phyloP scores from a whole-genome alignment of 2,329 filamentous ascomycete genomes.

The Alternaria triticina region DNA sequence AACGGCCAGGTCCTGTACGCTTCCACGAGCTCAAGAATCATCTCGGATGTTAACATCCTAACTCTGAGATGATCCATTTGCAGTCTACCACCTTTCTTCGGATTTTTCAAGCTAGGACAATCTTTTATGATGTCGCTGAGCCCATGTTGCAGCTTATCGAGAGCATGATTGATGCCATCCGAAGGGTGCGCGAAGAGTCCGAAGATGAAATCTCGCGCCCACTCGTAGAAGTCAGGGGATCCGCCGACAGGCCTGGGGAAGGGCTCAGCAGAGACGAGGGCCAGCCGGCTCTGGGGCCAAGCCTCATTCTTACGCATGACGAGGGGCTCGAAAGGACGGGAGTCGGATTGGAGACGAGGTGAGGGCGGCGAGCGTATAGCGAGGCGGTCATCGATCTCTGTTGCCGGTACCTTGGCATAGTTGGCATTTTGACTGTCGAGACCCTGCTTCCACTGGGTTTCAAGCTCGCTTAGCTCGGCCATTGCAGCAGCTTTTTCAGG shows the following conservation, averaged over 20 bases:
- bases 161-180: constrained; percentile 19
- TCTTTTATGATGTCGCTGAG: constrained; percentile 33
- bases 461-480: constrained; percentile 49
- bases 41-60: constrained; percentile 40
- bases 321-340: constrained; percentile 73
- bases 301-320: constrained; percentile 65
- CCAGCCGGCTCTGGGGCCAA: constrained; percentile 65
- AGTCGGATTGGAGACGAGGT: constrained; percentile 64
- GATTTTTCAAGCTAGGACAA: constrained; percentile 37
- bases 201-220: constrained; percentile 37
- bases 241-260: constrained; percentile 38
- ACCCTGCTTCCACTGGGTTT: constrained; percentile 18
- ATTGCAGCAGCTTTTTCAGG: constrained; percentile 25
- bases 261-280: constrained; percentile 73
- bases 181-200: constrained; percentile 19
- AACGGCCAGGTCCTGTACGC: constrained; percentile 47
- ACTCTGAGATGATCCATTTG: constrained; percentile 39
- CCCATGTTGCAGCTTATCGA: constrained; percentile 40
- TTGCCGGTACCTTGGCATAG: constrained; percentile 4
- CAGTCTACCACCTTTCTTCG: constrained; percentile 39
- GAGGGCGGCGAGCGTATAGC: constrained; percentile 23
- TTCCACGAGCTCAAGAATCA: constrained; percentile 37
- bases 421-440: constrained; percentile 2
- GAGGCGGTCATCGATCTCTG: constrained; percentile 39
- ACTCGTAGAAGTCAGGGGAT: constrained; percentile 27